phyloP scores from a whole-genome alignment of 371 early-diverging fungal species.

The Mortierella sp. region DNA sequence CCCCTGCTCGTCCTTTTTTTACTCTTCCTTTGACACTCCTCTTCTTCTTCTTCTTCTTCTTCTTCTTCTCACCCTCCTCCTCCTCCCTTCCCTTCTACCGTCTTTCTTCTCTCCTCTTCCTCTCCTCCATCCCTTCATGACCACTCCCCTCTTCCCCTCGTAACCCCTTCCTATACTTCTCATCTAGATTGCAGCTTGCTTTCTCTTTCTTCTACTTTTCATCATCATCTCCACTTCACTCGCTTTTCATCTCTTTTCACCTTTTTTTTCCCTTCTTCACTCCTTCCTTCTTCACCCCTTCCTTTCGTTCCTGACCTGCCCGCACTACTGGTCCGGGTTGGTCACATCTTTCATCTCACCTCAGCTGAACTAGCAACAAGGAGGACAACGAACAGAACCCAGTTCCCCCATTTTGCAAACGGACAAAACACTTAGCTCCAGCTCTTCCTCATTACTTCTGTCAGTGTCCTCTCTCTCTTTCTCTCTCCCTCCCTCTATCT shows the following conservation, averaged over 20 bases:
- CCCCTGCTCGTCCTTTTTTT: neutral
- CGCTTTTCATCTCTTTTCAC: neutral
- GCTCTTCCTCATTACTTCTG: neutral
- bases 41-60: neutral
- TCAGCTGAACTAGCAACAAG: neutral
- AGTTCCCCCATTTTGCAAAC: neutral
- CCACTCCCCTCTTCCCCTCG: neutral
- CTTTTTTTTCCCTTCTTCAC: neutral
- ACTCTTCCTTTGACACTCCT: neutral
- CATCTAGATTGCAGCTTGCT: neutral
- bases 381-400: neutral
- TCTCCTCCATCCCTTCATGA: constrained; percentile 1
- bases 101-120: neutral
- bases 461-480: neutral
- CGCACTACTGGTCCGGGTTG: constrained; percentile 1
- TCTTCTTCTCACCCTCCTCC: neutral
- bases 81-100: neutral
- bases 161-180: neutral
- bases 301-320: neutral
- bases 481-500: neutral
- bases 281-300: neutral
- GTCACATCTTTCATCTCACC: neutral
- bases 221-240: neutral
- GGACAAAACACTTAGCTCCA: neutral
- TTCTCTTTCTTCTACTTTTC: neutral